Evolutionary conservation across 1,139 yeast species (phyloP), one percentile per base, ranked within the genome.

Genomic region (Taphrina deformans): DNA sequence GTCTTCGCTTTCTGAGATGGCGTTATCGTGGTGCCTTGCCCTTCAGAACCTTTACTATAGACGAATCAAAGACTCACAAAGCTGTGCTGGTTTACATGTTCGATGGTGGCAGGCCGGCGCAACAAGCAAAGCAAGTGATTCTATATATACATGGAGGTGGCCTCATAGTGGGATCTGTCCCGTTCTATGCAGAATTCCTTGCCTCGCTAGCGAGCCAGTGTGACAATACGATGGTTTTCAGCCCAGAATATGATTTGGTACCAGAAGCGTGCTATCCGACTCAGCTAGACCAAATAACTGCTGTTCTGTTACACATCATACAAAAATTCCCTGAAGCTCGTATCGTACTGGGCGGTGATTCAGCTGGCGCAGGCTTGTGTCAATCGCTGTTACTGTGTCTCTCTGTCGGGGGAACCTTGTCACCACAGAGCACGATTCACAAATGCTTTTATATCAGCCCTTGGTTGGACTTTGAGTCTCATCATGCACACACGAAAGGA

Each of bases 371-470:
- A 31, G 55, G 55, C 27, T 31, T 51, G 23, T 51, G 55, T 21
- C 55, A 51, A 18, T 29, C 55, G 12, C 7, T 51, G n/a, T 21
- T 51, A 16, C 55, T 31, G 27, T 24, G 44, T 5, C 27, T 33
- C 9, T 29, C 55, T 6, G 5, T 7, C 9, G 14, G 16, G 3
- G 44, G 33, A 2, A 16, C 14, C 10, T 14, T 29, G 21, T 16
- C 4, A 2, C 55, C 35, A 6, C n/a, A 16, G 16, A 14, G 10
- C 10, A 6, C 18, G 7, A 51, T 51, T n/a, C 4, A 27, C 29
- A 51, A 51, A 33, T 18, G 27, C 26, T 51, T 51, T 44, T 51
- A 51, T 27, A 51, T 51, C 40, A 51, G 55, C 31, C 55, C 55
- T 12, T 51, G 55, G 55, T 27, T 51, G 9, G 55, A 51, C 27